Conservation (phyloP, 163 green algal species). For the Trebouxia gelatinosa region DNA sequence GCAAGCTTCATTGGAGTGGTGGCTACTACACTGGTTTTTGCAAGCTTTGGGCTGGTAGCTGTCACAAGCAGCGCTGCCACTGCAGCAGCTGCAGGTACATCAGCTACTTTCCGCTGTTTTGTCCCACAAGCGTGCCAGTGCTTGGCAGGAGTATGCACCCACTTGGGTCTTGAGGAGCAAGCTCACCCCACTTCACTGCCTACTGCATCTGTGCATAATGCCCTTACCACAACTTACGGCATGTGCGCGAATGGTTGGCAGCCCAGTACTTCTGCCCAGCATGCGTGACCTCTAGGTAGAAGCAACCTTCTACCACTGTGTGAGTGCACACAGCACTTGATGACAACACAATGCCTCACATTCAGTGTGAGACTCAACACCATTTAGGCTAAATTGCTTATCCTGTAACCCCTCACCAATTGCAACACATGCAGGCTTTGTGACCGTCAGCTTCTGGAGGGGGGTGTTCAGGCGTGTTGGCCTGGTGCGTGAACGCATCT, state of each 20-base stretch:
- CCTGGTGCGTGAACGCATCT: not conserved
- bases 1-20: constrained; percentile 2
- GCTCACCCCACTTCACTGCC: not conserved
- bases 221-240: not conserved
- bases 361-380: too few relatives aligned
- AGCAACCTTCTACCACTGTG: too few relatives aligned
- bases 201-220: not conserved
- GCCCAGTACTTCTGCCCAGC: not conserved
- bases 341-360: too few relatives aligned
- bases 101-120: too few relatives aligned
- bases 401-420: too few relatives aligned
- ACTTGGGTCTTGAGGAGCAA: not conserved
- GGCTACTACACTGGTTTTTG: constrained; percentile 12
- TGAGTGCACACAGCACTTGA: too few relatives aligned
- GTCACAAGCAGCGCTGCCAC: not conserved
- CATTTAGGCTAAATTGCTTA: too few relatives aligned
- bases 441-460: constrained; percentile 19
- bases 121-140: not conserved
- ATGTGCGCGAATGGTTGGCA: too few relatives aligned
- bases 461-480: not conserved
- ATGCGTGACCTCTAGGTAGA: not conserved
- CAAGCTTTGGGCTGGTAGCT: constrained; percentile 16
- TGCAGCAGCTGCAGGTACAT: constrained; percentile 7
- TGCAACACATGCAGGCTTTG: not conserved
- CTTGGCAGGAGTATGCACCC: not conserved